Base-by-base conservation (phyloP, 768 basidiomycete species). In the Leccinum arenicola region DNA sequence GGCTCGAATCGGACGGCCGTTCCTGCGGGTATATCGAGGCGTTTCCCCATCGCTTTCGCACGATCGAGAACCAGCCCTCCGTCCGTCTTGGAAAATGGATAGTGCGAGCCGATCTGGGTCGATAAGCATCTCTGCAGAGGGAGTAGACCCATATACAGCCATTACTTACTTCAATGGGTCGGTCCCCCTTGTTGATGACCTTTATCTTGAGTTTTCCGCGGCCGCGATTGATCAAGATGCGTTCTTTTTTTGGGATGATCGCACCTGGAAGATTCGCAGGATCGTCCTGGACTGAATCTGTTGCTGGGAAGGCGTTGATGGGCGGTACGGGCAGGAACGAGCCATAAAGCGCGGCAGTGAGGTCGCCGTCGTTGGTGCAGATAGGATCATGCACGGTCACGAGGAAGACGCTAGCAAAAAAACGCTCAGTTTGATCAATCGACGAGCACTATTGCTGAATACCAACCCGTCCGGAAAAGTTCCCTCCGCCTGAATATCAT, bases 1-100 rank as follows among this genome's bases (percentile, higher is more conserved):
- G 97, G 96, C 70, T 99, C 97, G 71, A 99, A 98, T 33, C 97
- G 86, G 6, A 97, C 91, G 7, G 97, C 95, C 1, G 95, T 98
- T 6, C 97, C 96, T 0, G 97, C 87, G 0, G 96, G 77, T 55
- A 98, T 96, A 71, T 99, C 94, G 9, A 99, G 84, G 12, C 91
- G 84, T 67, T 85, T 93, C 8, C 89, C 90, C 61, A 95, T 89
- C 0, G 95, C 85, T 58, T 84, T 80, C 5, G 73, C 75, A 27
- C 97, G 87, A 74, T 98, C 95, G 65, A 98, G 98, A 12, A 78
- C 77, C 9, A 98, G 81, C 0, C 80, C 77, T 4, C 83, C 73
- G 75, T 98, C 98, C 3, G 91, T 89, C 76, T 98, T 96, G 61
- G 90, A 80, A 74, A 99, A 97, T 61, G 89, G 92, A 74, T 95